These are phyloP conservation scores for Fusarium sp. DNA, from an alignment of 2,329 filamentous ascomycete genomes.

Conservation along the genomic window DNA sequence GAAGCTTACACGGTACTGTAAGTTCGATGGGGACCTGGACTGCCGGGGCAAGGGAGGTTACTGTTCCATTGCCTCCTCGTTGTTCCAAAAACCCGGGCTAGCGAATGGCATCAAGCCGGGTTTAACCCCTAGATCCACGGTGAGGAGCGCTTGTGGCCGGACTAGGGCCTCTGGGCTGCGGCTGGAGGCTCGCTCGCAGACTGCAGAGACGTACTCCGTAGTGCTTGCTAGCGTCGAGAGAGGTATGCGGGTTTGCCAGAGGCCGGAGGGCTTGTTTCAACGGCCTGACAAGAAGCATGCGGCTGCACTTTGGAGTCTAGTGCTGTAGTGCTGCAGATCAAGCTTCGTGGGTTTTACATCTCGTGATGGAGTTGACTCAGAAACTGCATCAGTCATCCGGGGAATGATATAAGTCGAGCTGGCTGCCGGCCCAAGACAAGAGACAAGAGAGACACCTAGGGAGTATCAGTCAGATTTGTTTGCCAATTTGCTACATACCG, in stretches of 20 bases:
- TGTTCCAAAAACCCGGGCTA: constrained; percentile 44
- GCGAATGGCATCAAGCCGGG: constrained; percentile 37
- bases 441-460: neutral
- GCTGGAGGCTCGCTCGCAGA: neutral
- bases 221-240: constrained; percentile 16
- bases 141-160: constrained; percentile 39
- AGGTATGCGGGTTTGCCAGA: constrained; percentile 27
- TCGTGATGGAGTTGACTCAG: neutral
- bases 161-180: constrained; percentile 35
- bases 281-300: constrained; percentile 35
- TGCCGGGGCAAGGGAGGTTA: constrained; percentile 39
- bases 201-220: neutral
- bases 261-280: constrained; percentile 37
- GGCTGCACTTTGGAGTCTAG: constrained; percentile 33
- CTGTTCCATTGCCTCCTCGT: constrained; percentile 34
- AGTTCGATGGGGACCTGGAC: constrained; percentile 31
- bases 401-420: neutral
- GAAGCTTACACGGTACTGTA: constrained; percentile 22
- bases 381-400: neutral
- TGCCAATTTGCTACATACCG: constrained; percentile 6
- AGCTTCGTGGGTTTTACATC: constrained; percentile 3
- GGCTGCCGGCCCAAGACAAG: neutral
- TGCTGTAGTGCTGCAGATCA: constrained; percentile 29
- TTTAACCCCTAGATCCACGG: constrained; percentile 44
- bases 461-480: neutral